phyloP scores from a whole-genome alignment of 805 yeast genomes.

The Metschnikowia sp. region DNA sequence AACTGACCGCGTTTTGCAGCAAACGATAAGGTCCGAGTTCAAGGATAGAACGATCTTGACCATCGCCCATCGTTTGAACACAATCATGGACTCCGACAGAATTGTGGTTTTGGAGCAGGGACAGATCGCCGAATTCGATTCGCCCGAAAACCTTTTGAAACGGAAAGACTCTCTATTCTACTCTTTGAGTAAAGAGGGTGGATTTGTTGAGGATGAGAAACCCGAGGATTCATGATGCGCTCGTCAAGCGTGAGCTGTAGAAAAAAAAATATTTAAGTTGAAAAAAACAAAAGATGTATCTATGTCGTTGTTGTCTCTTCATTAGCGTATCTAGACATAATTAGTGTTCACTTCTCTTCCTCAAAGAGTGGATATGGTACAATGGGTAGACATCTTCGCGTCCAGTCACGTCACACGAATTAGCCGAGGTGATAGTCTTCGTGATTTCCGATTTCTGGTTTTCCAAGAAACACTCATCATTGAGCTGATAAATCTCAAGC shows the following conservation, averaged over 20 bases:
- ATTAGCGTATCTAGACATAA: not conserved
- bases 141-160: constrained; percentile 64
- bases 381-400: constrained; percentile 45
- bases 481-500: constrained; percentile 20
- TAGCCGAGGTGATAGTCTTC: constrained; percentile 22
- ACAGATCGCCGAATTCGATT: constrained; percentile 69
- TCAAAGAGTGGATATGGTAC: constrained; percentile 46
- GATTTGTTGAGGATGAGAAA: constrained; percentile 40
- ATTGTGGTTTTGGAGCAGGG: constrained; percentile 77
- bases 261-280: not conserved
- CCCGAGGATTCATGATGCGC: constrained; percentile 4
- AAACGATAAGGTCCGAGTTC: constrained; percentile 73
- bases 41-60: constrained; percentile 76
- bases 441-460: constrained; percentile 15
- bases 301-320: not conserved
- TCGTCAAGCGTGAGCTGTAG: not conserved
- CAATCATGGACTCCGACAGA: constrained; percentile 76
- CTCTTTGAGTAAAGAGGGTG: constrained; percentile 79
- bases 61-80: constrained; percentile 81
- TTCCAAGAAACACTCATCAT: constrained; percentile 19
- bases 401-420: constrained; percentile 31
- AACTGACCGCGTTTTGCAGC: constrained; percentile 73
- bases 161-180: constrained; percentile 70
- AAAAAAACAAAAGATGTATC: not conserved
- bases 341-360: constrained; percentile 64